These are phyloP conservation scores for Cladophialophora carrionii DNA, from an alignment of 2,329 filamentous ascomycete species.

Conservation along the genomic window DNA sequence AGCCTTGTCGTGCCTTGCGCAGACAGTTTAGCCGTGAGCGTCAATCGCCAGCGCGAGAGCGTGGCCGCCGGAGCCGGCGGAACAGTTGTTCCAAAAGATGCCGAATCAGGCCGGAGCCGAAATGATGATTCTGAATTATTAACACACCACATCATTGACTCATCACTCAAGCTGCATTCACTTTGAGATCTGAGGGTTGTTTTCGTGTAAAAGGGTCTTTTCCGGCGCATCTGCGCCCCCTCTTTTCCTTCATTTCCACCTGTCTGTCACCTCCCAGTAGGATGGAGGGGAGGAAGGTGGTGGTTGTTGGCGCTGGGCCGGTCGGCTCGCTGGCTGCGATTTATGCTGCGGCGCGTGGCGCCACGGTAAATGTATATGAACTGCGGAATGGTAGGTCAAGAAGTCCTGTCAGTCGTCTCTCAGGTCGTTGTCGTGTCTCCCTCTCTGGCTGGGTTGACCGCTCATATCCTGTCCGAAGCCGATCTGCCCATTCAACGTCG, in stretches of 20 bases:
- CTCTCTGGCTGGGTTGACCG: not conserved
- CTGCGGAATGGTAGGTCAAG: conserved; percentile 72
- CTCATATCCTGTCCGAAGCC: too few relatives aligned
- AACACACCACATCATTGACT: not conserved
- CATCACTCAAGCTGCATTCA: conserved; percentile 1
- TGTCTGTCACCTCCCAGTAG: not conserved
- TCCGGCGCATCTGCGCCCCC: not conserved
- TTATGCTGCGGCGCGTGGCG: conserved; percentile 85
- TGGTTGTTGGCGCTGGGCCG: conserved; percentile 89
- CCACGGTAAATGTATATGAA: conserved; percentile 93
- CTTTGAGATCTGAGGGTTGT: not conserved
- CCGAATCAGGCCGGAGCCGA: not conserved
- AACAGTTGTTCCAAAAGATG: not conserved
- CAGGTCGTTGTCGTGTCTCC: not conserved
- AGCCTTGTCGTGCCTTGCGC: conserved; percentile 7
- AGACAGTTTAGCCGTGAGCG: not conserved
- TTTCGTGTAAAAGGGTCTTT: not conserved
- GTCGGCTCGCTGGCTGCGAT: conserved; percentile 90
- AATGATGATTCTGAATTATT: conserved; percentile 5
- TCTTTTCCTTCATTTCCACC: not conserved
- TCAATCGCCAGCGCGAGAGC: not conserved
- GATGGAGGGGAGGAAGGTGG: conserved; percentile 61
- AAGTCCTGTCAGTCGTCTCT: not conserved
- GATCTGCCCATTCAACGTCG: not conserved
- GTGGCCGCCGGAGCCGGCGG: not conserved